Percentiles rank a stretch among this genome's conserved stretches.
Conservation (phyloP, 176 grass and related monocot species). For the Oryza punctata region DNA sequence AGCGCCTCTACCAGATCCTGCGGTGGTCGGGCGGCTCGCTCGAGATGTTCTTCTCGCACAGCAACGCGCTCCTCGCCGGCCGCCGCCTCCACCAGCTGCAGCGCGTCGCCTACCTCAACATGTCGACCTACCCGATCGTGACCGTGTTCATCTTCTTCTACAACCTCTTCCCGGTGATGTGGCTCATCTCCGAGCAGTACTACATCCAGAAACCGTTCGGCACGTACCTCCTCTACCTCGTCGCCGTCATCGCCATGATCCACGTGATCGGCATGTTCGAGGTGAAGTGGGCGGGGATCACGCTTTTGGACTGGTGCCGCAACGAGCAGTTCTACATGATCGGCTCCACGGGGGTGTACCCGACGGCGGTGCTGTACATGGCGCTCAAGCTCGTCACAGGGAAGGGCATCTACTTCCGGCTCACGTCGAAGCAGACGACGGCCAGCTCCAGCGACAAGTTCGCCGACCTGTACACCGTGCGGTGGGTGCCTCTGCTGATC, state of each 20-base stretch:
- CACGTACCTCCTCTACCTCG: conserved; percentile 35
- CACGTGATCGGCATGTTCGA: conserved; percentile 55
- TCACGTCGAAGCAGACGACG: conserved; percentile 52
- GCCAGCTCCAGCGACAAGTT: conserved; percentile 42
- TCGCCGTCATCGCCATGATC: conserved; percentile 32
- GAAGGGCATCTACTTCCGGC: conserved; percentile 49
- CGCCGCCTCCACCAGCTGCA: conserved; percentile 31
- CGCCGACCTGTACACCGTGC: conserved; percentile 42
- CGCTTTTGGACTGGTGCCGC: conserved; percentile 52
- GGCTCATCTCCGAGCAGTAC: conserved; percentile 44
- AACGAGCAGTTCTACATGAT: conserved; percentile 68
- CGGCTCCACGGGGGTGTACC: conserved; percentile 41
- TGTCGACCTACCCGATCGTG: conserved; percentile 51
- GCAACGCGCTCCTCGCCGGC: conserved; percentile 41
- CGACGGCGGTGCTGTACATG: conserved; percentile 55
- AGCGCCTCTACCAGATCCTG: conserved; percentile 50
- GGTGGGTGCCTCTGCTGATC: conserved; percentile 46
- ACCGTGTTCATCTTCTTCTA: conserved; percentile 51
- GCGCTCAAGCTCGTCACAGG: conserved; percentile 45
- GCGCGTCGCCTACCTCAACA: conserved; percentile 50
- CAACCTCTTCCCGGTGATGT: conserved; percentile 52
- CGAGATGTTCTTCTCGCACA: conserved; percentile 60
- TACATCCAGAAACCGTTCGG: conserved; percentile 53
- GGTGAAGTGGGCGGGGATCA: conserved; percentile 47
- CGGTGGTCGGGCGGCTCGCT: conserved; percentile 46